These are phyloP conservation scores for Dendrobium chrysotoxum DNA, from an alignment of 106 monocot genomes.

Conservation along the genomic window DNA sequence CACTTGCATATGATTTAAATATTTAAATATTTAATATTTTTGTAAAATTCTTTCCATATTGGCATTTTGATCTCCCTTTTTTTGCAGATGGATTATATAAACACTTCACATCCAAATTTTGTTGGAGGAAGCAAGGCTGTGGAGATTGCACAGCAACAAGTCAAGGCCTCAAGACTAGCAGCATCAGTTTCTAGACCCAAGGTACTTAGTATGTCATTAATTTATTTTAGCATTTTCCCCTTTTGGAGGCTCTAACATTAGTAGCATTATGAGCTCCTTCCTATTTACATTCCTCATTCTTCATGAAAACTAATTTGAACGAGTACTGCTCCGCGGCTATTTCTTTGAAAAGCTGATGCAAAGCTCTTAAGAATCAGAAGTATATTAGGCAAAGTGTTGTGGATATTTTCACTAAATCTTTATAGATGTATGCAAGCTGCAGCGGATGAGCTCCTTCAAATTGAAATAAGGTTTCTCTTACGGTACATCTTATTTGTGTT, in stretches of 20 bases:
- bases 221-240: neutral
- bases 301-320: neutral
- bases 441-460: too few species aligned
- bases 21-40: neutral
- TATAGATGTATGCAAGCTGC: neutral
- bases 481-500: too few species aligned
- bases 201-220: constrained; percentile 18
- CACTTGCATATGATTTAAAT: neutral
- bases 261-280: neutral
- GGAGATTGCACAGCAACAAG: constrained; percentile 92
- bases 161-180: constrained; percentile 48
- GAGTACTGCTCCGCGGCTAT: neutral
- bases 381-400: neutral
- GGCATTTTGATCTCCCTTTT: neutral
- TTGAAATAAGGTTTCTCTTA: too few species aligned
- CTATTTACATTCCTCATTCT: neutral
- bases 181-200: constrained; percentile 32
- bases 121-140: constrained; percentile 93
- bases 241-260: neutral
- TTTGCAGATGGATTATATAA: constrained; percentile 96
- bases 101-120: constrained; percentile 93
- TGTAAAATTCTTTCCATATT: neutral
- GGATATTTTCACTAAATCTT: neutral
- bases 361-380: neutral
- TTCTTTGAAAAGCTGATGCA: neutral